Evolutionary conservation across 306 rosid species (phyloP), one percentile per base, ranked within the genome.

Genomic region (Hylodesmum podocarpum): DNA sequence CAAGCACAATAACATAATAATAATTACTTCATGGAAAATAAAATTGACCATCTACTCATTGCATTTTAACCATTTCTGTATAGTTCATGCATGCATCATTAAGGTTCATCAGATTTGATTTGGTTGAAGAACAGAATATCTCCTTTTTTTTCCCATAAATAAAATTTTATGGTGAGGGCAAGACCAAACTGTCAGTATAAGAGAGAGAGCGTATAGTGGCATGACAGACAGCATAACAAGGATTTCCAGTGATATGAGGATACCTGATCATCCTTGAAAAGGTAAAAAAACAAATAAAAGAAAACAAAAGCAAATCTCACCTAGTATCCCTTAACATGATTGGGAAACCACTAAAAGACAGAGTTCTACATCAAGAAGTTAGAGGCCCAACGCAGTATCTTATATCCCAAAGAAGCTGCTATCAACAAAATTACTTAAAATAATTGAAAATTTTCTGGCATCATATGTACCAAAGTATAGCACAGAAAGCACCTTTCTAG

Each of bases 21-120:
- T 59, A 54, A 63, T n/a, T 19, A 50, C 66, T 66, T 27, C 46
- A 29, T 1, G 1, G n/a, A 33, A 49, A 37, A 8, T 49, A 66
- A 27, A 29, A 25, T 31, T 63, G 29, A 70, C 62, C 21, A 50
- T 24, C 58, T 7, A 80, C 12, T 29, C 50, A 57, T 39, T 19
- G 49, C 31, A 39, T 18, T 46, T 29, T 25, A 64, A 70, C 40
- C 27, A 55, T 63, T 39, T 66, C 37, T 8, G 27, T 37, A 47
- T 28, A 39, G 16, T 8, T 3, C 9, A 27, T 75, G 40, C 3
- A 36, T 3, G 43, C 5, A 5, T 10, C 8, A 28, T 21, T 28
- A 8, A 40, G 49, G 68, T 37, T 51, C 39, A 72, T 50, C 44
- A 22, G 36, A 51, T 31, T 72, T 63, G 58, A 79, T 28, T 75